Percentiles rank a stretch among this genome's conserved stretches.
phyloP scores from a whole-genome alignment of 139 green algal species.

The Monoraphidium neglectum region DNA sequence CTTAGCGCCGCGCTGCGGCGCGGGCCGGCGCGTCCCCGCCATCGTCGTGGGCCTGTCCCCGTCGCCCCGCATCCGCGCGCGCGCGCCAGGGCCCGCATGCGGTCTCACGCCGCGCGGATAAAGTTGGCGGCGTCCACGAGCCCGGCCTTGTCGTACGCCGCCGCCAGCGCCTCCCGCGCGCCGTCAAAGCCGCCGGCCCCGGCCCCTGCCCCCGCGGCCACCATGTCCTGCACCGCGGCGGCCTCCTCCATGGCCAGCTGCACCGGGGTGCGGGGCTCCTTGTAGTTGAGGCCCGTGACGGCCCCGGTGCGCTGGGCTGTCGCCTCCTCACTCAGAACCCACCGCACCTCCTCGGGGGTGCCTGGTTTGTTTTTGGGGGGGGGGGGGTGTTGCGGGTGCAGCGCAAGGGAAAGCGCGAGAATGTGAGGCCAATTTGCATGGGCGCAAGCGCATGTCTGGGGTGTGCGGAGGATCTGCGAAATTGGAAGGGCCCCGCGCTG shows the following conservation, averaged over 20 bases:
- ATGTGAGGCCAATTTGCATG: too few relatives aligned
- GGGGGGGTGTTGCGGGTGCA: background rate
- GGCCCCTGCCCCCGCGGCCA: constrained; percentile 41
- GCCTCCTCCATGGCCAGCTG: constrained; percentile 44
- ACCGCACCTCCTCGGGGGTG: constrained; percentile 34
- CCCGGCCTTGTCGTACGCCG: constrained; percentile 47
- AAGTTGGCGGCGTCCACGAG: constrained; percentile 57
- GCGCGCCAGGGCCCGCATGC: background rate
- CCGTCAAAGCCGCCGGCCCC: constrained; percentile 24
- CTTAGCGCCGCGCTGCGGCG: too few relatives aligned
- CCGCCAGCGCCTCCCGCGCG: constrained; percentile 40
- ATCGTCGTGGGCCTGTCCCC: too few relatives aligned
- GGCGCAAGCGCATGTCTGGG: too few relatives aligned
- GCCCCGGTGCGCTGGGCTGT: constrained; percentile 15
- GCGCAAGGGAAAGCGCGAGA: background rate
- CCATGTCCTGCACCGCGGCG: constrained; percentile 45
- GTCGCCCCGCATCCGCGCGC: too few relatives aligned
- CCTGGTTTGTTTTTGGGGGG: too few relatives aligned
- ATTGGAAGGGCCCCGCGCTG: too few relatives aligned
- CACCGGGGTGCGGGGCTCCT: constrained; percentile 15
- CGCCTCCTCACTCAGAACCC: constrained; percentile 49
- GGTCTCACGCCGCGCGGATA: constrained; percentile 31
- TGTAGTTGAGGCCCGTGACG: constrained; percentile 41
- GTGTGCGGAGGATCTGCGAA: too few relatives aligned
- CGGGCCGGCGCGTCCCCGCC: too few relatives aligned